Percentiles rank a stretch among this genome's conserved stretches.
phyloP scores from a whole-genome alignment of 768 basidiomycete genomes.

The Leccinum variicolor region DNA sequence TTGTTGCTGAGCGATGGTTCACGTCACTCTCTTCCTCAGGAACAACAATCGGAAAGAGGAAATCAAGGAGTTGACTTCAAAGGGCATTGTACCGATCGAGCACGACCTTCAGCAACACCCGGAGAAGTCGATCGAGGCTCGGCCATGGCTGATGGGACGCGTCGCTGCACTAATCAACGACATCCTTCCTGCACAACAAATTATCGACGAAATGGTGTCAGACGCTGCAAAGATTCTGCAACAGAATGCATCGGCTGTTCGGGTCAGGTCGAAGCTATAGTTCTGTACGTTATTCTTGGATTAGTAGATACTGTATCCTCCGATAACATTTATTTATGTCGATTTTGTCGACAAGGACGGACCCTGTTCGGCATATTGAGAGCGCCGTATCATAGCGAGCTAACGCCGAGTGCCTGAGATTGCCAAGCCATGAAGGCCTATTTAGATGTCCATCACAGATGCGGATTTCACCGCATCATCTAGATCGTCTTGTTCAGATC shows the following conservation, averaged over 20 bases:
- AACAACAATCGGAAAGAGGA: conserved; percentile 74
- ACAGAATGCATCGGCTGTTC: conserved; percentile 37
- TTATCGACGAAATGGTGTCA: conserved; percentile 76
- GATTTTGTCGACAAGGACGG: background rate
- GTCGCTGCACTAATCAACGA: conserved; percentile 75
- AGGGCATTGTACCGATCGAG: conserved; percentile 78
- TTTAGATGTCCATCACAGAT: no score
- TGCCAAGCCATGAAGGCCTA: no score
- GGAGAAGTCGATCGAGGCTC: conserved; percentile 65
- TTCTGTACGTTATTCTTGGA: background rate
- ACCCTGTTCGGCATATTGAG: background rate
- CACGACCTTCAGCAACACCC: conserved; percentile 76
- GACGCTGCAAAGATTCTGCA: conserved; percentile 51
- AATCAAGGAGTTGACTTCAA: conserved; percentile 76
- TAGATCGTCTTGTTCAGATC: no score
- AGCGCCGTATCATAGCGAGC: no score
- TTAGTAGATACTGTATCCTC: background rate
- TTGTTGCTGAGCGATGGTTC: background rate
- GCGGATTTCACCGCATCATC: no score
- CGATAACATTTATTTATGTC: background rate
- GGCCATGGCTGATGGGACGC: conserved; percentile 81
- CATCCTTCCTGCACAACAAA: conserved; percentile 76
- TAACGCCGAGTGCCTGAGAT: no score
- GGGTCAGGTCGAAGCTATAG: conserved; percentile 50
- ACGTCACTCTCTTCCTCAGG: conserved; percentile 36